Conservation (phyloP, 805 yeast genomes). For the Candida silvicultrix region DNA sequence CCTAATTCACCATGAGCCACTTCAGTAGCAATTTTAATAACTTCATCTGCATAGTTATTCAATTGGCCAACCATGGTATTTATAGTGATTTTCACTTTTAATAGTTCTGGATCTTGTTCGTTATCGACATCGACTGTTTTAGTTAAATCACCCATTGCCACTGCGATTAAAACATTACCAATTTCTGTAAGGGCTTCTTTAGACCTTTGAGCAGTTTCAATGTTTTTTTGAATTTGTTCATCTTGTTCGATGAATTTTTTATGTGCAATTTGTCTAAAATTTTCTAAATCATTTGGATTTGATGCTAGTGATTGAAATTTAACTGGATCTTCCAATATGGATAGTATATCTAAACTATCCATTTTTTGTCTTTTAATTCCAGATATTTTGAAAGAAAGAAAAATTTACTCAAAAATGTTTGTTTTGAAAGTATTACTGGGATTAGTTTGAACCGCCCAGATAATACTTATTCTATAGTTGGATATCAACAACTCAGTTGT, state of each 20-base stretch:
- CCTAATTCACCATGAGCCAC: slow-evolving; percentile 87
- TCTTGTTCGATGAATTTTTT: not conserved
- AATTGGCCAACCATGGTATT: slow-evolving; percentile 85
- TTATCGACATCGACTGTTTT: slow-evolving; percentile 61
- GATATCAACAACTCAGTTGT: too few relatives aligned
- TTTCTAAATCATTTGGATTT: not conserved
- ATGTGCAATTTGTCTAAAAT: not conserved
- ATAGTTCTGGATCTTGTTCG: slow-evolving; percentile 70
- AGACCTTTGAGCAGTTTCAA: not conserved
- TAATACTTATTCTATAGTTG: too few relatives aligned
- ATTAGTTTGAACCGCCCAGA: too few relatives aligned
- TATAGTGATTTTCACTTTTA: slow-evolving; percentile 75
- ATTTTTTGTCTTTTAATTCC: not conserved
- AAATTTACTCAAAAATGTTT: too few relatives aligned
- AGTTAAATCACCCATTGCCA: slow-evolving; percentile 77
- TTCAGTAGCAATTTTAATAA: slow-evolving; percentile 80
- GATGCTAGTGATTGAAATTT: not conserved
- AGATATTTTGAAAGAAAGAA: not conserved
- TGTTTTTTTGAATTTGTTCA: not conserved
- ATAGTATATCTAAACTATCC: not conserved
- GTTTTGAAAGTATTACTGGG: too few relatives aligned
- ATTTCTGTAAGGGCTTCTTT: slow-evolving; percentile 38
- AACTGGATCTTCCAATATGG: not conserved
- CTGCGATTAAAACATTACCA: slow-evolving; percentile 80
- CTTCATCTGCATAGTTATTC: slow-evolving; percentile 79